A percentile compares a stretch with the other conserved stretches of the same genome.
phyloP scores from a whole-genome alignment of 805 yeast species.

The Citeromyces nyonsensis region DNA sequence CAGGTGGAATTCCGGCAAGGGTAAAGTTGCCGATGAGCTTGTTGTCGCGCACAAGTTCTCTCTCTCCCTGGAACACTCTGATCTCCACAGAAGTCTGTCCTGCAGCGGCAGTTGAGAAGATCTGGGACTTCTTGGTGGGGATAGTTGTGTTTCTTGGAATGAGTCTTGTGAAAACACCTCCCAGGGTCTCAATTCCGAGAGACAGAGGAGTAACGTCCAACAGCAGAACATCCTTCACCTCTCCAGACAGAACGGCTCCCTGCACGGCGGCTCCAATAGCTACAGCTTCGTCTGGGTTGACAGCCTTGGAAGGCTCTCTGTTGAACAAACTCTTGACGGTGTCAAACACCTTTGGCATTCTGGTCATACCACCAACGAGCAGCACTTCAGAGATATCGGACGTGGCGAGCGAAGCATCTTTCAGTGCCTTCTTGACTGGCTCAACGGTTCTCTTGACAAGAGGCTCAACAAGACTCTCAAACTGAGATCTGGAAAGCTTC shows the following conservation, averaged over 20 bases:
- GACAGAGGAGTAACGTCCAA: slow-evolving; percentile 80
- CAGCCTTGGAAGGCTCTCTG: slow-evolving; percentile 53
- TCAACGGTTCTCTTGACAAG: slow-evolving; percentile 53
- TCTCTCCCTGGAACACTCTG: slow-evolving; percentile 98
- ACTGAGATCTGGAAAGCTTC: slow-evolving; percentile 45
- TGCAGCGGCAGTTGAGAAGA: slow-evolving; percentile 91
- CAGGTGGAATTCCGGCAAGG: slow-evolving; percentile 87
- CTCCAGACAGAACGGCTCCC: slow-evolving; percentile 78
- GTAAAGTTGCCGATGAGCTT: slow-evolving; percentile 95
- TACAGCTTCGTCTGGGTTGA: slow-evolving; percentile 89
- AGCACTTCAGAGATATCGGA: slow-evolving; percentile 62
- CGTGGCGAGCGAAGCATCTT: slow-evolving; percentile 55
- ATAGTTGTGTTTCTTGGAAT: slow-evolving; percentile 90
- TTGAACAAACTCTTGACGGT: slow-evolving; percentile 45
- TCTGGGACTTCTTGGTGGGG: slow-evolving; percentile 93
- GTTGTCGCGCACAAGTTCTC: slow-evolving; percentile 96
- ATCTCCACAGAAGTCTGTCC: slow-evolving; percentile 95
- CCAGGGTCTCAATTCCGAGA: slow-evolving; percentile 93
- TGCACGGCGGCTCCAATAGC: slow-evolving; percentile 86
- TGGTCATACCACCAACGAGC: slow-evolving; percentile 80
- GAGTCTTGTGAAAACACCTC: slow-evolving; percentile 91
- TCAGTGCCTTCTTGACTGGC: slow-evolving; percentile 60
- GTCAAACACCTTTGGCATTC: slow-evolving; percentile 70
- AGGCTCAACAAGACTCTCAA: slow-evolving; percentile 51
- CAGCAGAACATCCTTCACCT: slow-evolving; percentile 60